These are phyloP conservation scores for Adansonia digitata DNA, from an alignment of 345 rosid genomes.

Conservation along the genomic window DNA sequence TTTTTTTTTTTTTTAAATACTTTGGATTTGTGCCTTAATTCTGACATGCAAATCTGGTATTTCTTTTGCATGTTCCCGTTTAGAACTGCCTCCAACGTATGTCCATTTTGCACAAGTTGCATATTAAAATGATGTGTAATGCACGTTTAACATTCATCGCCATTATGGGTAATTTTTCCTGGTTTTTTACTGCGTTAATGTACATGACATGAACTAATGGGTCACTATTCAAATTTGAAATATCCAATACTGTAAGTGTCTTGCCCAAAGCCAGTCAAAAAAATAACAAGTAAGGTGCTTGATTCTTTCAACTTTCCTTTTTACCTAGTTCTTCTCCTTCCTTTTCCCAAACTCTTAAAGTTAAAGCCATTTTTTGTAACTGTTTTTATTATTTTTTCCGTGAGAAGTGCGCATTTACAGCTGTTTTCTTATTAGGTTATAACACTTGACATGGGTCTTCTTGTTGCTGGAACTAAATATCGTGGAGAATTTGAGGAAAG, in stretches of 20 bases:
- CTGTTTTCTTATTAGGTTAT: constrained; percentile 52
- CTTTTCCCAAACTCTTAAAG: neutral
- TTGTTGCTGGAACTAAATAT: constrained; percentile 97
- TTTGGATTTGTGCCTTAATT: neutral
- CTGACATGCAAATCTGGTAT: neutral
- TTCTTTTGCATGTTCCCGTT: neutral
- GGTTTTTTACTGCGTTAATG: neutral
- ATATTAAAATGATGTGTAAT: neutral
- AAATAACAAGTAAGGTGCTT: neutral
- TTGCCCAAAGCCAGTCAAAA: neutral
- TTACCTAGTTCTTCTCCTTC: neutral
- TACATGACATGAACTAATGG: neutral
- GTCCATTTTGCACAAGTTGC: neutral
- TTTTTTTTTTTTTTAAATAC: neutral
- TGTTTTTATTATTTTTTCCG: neutral
- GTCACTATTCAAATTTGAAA: neutral
- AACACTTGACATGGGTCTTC: constrained; percentile 98
- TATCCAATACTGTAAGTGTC: neutral
- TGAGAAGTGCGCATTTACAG: neutral
- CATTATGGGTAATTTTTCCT: neutral
- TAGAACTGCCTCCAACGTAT: neutral
- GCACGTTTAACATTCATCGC: neutral
- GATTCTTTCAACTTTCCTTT: neutral
- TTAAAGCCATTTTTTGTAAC: neutral
- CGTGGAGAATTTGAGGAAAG: constrained; percentile 99